phyloP scores from a whole-genome alignment of 805 yeast genomes.

The Pichia californica region DNA sequence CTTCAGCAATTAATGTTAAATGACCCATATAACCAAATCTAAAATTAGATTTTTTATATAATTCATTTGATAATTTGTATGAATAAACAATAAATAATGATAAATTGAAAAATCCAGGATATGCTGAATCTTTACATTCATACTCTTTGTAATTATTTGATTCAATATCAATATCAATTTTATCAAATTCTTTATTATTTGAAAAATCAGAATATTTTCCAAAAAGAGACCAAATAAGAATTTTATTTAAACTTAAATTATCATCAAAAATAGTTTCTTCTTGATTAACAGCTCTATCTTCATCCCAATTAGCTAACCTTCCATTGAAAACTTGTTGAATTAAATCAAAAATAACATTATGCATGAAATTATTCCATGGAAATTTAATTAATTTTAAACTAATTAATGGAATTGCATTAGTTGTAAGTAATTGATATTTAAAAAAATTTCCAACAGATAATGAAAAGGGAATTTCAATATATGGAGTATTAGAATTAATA shows the following conservation, averaged over 20 bases:
- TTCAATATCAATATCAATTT: background rate
- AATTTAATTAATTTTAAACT: conserved; percentile 65
- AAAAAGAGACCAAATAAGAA: conserved; percentile 31
- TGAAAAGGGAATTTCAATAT: conserved; percentile 22
- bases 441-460: conserved; percentile 69
- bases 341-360: conserved; percentile 92
- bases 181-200: background rate
- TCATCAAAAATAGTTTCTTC: conserved; percentile 30
- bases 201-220: conserved; percentile 25
- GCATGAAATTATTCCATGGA: conserved; percentile 97
- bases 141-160: conserved; percentile 7
- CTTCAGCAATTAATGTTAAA: conserved; percentile 50
- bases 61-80: conserved; percentile 23
- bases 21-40: conserved; percentile 58
- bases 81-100: conserved; percentile 27
- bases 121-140: conserved; percentile 13
- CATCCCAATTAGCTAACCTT: conserved; percentile 31
- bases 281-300: conserved; percentile 29
- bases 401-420: conserved; percentile 55
- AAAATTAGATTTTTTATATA: conserved; percentile 33
- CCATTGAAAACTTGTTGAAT: conserved; percentile 93
- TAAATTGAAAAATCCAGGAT: conserved; percentile 29
- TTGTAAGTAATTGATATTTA: conserved; percentile 72
- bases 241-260: conserved; percentile 27
- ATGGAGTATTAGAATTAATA: conserved; percentile 13